These are phyloP conservation scores for Reutealis trisperma DNA, from an alignment of 345 rosid species.

Conservation along the genomic window DNA sequence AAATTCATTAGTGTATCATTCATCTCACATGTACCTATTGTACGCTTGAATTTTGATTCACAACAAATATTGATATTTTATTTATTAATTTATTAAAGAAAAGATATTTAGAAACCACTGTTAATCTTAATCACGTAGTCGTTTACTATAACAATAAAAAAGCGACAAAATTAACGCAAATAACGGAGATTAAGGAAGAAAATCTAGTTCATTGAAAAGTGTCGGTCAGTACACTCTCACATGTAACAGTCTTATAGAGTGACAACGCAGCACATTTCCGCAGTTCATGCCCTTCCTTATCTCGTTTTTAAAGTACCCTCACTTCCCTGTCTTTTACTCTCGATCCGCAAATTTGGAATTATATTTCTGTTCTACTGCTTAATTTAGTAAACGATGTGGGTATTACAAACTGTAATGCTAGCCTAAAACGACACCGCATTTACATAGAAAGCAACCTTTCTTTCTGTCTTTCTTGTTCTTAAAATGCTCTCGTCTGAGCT, in stretches of 20 bases:
- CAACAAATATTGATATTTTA: no score
- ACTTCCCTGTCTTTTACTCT: not conserved
- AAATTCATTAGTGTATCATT: no score
- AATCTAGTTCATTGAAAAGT: not conserved
- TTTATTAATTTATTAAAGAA: no score
- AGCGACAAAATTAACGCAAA: not conserved
- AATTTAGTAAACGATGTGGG: no score
- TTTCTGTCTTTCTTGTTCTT: not conserved
- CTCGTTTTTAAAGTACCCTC: not conserved
- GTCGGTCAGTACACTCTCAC: slow-evolving; percentile 22
- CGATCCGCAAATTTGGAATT: not conserved
- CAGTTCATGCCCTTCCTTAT: slow-evolving; percentile 22
- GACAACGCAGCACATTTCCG: not conserved
- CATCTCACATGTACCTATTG: no score
- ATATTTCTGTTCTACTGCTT: no score
- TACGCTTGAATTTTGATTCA: no score
- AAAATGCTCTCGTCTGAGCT: slow-evolving; percentile 12
- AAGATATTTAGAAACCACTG: no score
- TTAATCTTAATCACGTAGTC: no score
- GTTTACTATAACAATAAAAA: no score
- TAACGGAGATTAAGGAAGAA: slow-evolving; percentile 2
- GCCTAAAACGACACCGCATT: no score
- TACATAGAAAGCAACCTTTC: not conserved
- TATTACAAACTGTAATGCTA: no score
- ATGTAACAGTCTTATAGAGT: not conserved